Percentiles rank a stretch among this genome's conserved stretches.
These are phyloP conservation scores for Exophiala sideris DNA, from an alignment of 2,329 filamentous ascomycete genomes.

Conservation along the genomic window DNA sequence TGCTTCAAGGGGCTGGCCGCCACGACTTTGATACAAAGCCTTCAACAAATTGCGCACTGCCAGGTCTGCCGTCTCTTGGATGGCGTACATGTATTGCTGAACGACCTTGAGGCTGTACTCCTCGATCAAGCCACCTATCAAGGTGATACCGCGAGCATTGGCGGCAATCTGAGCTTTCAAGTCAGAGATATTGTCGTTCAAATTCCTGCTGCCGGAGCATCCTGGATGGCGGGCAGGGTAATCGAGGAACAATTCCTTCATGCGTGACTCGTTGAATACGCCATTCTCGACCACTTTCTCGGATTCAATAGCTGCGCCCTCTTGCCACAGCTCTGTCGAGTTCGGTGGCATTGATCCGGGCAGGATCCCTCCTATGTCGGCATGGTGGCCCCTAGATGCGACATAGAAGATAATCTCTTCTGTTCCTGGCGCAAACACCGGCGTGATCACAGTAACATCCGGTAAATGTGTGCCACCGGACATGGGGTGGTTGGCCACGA, in stretches of 20 bases:
- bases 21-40: constrained; percentile 18
- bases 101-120: constrained; percentile 36
- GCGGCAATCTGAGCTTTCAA: constrained; percentile 45
- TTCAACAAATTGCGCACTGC: constrained; percentile 34
- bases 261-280: constrained; percentile 35
- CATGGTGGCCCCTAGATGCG: constrained; percentile 69
- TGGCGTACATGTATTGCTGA: constrained; percentile 41
- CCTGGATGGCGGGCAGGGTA: constrained; percentile 18
- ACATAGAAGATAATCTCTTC: constrained; percentile 73
- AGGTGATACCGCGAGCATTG: constrained; percentile 40
- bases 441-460: constrained; percentile 74
- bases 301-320: constrained; percentile 46
- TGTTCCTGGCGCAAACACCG: constrained; percentile 63
- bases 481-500: constrained; percentile 75
- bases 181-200: constrained; percentile 45
- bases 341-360: constrained; percentile 42
- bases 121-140: constrained; percentile 36
- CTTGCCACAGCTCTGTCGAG: constrained; percentile 46
- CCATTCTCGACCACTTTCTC: constrained; percentile 35
- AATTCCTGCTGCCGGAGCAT: constrained; percentile 20
- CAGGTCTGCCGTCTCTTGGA: constrained; percentile 35
- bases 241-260: constrained; percentile 31
- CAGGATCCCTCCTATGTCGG: constrained; percentile 53
- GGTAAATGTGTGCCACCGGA: constrained; percentile 77
- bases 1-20: constrained; percentile 27